Base-by-base conservation (phyloP, 2,329 filamentous ascomycete genomes). In the Parastagonospora avenae region DNA sequence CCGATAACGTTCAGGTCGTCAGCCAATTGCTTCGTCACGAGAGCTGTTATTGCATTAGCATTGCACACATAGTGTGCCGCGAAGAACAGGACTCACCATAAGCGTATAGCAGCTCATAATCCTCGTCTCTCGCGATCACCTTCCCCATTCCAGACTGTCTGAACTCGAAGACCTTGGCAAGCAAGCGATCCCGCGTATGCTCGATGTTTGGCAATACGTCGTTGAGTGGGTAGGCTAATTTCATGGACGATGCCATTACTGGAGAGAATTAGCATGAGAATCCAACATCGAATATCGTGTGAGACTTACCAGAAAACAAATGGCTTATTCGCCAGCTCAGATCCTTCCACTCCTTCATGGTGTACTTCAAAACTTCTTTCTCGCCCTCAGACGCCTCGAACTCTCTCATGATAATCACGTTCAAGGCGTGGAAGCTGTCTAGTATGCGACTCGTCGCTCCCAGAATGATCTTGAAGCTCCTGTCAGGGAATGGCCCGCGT, bases 391-490 rank as follows among this genome's bases (percentile, higher is more conserved):
- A 91, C 1, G 91, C 83, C 32, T 83, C 83, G 9, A 87, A 79
- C 52, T 93, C 90, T 66, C 92, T 93, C 67, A 89, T 82, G 32
- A 96, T 92, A 55, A 97, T 87, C 9, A 97, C 85, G 57, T 93
- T 95, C 91, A 99, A 96, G 44, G 92, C 91, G 68, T 97, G 92
- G 73, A 99, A 97, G 32, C 91, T 88, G 73, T 97, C 92, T 4
- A 97, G 85, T 75, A 97, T 90, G 45, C 89, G 86, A 55, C 88
- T 87, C 1, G 92, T 96, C 8, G 88, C 88, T 16, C 85, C 83
- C 68, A 97, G 82, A 50, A 97, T 89, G 31, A 86, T 84, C 4
- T 82, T 84, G 69, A 90, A 92, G 12, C 85, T 82, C 37, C 82
- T 84, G 56, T 87, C 82, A 1, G 92, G 91, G 64, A 99, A 99